Evolutionary conservation across 352 stramenopile genomes (phyloP).

Genomic region (Phytophthora sp.): DNA sequence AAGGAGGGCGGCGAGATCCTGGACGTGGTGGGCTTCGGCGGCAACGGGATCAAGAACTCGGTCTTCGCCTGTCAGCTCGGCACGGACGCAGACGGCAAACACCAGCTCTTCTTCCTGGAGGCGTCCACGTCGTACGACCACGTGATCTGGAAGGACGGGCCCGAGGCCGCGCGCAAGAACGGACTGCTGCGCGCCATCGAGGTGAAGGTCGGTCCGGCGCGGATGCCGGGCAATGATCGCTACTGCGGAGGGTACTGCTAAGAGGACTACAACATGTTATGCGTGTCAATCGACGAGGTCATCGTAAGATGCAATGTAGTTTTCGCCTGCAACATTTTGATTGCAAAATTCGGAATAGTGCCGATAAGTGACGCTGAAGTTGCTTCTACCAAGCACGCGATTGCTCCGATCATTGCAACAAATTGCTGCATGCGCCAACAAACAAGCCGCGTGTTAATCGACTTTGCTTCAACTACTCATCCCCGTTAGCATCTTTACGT

Average conservation of each 20-base stretch:
- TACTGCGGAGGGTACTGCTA: constrained; percentile 80
- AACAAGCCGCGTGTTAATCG: too few species aligned
- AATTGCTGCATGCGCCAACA: too few species aligned
- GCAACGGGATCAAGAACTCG: constrained; percentile 54
- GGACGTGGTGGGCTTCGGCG: constrained; percentile 63
- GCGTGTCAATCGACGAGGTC: too few species aligned
- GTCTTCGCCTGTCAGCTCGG: constrained; percentile 72
- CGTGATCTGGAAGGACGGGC: constrained; percentile 45
- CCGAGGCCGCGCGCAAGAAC: constrained; percentile 43
- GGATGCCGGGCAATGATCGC: constrained; percentile 30
- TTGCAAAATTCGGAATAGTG: too few species aligned
- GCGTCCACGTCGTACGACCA: constrained; percentile 44
- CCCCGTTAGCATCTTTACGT: too few species aligned
- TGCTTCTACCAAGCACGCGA: too few species aligned
- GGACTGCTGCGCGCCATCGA: constrained; percentile 50
- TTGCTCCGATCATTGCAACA: too few species aligned
- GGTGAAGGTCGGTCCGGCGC: constrained; percentile 56
- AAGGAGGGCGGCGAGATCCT: constrained; percentile 60
- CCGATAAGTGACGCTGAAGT: too few species aligned
- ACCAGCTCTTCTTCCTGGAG: constrained; percentile 72
- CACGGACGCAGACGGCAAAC: constrained; percentile 54
- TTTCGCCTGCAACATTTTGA: too few species aligned
- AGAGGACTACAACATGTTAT: too few species aligned
- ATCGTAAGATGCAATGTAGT: too few species aligned
- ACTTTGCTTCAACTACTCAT: too few species aligned